Percentiles rank a stretch among this genome's conserved stretches.
Conservation (phyloP, 176 grass and related monocot species). For the Lolium multiflorum region DNA sequence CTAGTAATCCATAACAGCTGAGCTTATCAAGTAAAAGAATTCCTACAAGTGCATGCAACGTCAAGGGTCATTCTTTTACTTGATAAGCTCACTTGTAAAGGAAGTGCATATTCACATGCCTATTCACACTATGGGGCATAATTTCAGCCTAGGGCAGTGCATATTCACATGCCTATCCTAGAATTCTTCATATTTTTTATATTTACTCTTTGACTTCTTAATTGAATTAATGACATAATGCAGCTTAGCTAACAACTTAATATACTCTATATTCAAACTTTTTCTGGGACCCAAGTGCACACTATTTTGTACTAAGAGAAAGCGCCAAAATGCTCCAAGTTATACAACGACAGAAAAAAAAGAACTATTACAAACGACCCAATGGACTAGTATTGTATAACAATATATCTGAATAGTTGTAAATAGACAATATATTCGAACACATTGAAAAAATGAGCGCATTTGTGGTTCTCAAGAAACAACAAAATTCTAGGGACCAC, state of each 20-base stretch:
- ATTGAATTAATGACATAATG: no score
- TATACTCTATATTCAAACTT: no score
- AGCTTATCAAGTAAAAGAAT: neutral
- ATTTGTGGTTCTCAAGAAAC: conserved; percentile 5
- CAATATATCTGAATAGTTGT: neutral
- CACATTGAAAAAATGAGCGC: neutral
- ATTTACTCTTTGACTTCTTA: no score
- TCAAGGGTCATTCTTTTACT: neutral
- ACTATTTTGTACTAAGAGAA: neutral
- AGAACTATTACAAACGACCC: neutral
- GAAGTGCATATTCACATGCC: no score
- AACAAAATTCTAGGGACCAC: neutral
- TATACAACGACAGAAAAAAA: neutral
- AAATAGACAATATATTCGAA: neutral
- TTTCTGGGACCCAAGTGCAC: no score
- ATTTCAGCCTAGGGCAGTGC: neutral
- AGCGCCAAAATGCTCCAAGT: neutral
- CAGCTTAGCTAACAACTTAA: no score
- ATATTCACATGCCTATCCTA: neutral
- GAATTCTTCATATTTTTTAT: no score
- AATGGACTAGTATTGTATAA: neutral
- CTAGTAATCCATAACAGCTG: neutral
- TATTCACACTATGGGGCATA: neutral
- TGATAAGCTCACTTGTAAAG: no score
- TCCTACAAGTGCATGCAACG: neutral